Evolutionary conservation across 306 rosid species (phyloP).

Genomic region (Biancaea sappan): DNA sequence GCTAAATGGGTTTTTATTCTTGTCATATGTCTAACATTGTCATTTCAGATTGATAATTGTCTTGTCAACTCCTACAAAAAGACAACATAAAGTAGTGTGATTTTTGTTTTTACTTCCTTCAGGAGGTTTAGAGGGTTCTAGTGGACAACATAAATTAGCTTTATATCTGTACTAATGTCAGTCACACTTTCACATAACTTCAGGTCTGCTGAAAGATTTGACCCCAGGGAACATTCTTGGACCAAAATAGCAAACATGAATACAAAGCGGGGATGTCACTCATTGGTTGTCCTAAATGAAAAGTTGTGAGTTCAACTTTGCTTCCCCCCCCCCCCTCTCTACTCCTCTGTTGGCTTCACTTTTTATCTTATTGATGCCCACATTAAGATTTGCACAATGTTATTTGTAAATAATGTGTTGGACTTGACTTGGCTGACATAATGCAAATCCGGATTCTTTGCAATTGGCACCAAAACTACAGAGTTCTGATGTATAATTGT

Average conservation of each 20-base stretch:
- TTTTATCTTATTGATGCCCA: neutral
- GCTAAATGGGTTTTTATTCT: neutral
- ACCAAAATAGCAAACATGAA: constrained; percentile 53
- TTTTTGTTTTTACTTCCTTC: neutral
- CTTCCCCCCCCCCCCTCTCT: too few relatives aligned
- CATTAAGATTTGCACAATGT: neutral
- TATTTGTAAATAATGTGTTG: neutral
- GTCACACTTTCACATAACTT: constrained; percentile 32
- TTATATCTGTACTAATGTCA: constrained; percentile 21
- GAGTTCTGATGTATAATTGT: too few relatives aligned
- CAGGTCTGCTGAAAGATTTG: constrained; percentile 74
- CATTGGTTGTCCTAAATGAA: constrained; percentile 56
- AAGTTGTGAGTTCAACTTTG: constrained; percentile 51
- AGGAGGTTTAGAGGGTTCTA: neutral
- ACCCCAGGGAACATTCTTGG: constrained; percentile 73
- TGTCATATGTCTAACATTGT: neutral
- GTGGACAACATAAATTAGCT: too few relatives aligned
- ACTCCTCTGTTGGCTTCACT: neutral
- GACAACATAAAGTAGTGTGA: neutral
- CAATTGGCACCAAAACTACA: too few relatives aligned
- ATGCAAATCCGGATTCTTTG: too few relatives aligned
- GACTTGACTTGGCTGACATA: neutral
- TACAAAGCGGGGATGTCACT: constrained; percentile 48
- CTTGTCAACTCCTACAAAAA: neutral
- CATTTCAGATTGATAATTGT: neutral